Base-by-base conservation (phyloP, 257 asterid species). In the Fraxinus americana region DNA sequence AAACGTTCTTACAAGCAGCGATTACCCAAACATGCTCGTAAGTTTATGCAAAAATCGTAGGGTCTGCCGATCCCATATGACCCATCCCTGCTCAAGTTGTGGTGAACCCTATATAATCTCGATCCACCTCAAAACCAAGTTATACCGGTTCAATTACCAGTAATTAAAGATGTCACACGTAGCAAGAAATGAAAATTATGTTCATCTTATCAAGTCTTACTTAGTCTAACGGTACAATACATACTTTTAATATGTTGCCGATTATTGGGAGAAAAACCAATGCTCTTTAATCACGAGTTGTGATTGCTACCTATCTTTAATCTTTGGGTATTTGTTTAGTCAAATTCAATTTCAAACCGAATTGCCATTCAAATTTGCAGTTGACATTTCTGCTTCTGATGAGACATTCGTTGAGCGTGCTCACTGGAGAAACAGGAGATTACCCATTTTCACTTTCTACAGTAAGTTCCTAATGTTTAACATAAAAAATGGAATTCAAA, bases 401-500 rank as follows among this genome's bases (percentile, higher is more conserved):
- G 77, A 89, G 92, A 72, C 29, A 92, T 79, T 57, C 85, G 77
- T 70, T 87, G 39, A 96, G 81, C 25, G 88, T 91, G 79, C 67
- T 90, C 8, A 78, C 65, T 35, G 91, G 86, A 78, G 96, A 83
- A 71, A 79, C 85, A 39, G 90, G 79, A 74, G 82, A 70, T 72
- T 87, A 92, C 83, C 97, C 96, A 4, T 94, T 90, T 80, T 84
- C 99, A 71, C 86, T 93, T n/a, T 78, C 85, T 4, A 92, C 98
- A 0, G 99, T 92, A 75, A 91, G 96, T 83, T 17, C 27, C 71
- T 72, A 14, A 0, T 63, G 6, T 36, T 48, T 7, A 45, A 70
- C 32, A 7, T 5, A 66, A 11, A 11, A 34, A 5, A 13, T 13
- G 1, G 36, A 50, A 59, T 59, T 59, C 67, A 16, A 7, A 54